Evolutionary conservation across 352 stramenopile species (phyloP).

Genomic region (Blastocystis sp.): DNA sequence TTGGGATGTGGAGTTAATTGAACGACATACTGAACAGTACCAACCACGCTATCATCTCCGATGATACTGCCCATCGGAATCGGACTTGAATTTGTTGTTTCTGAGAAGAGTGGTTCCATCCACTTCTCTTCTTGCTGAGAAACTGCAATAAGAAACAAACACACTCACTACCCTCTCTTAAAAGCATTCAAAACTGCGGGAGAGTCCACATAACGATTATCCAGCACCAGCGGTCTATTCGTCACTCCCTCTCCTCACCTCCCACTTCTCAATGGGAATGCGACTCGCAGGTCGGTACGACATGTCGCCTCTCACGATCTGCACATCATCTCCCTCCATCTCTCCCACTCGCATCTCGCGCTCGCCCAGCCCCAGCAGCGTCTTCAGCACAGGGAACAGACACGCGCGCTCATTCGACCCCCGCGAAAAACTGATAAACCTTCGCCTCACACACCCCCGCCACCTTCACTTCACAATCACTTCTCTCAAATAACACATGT

Average conservation of each 20-base stretch:
- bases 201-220: neutral
- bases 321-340: neutral
- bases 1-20: neutral
- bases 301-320: conserved; percentile 55
- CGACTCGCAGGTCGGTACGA: conserved; percentile 24
- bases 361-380: conserved; percentile 13
- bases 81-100: neutral
- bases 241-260: no score
- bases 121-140: neutral
- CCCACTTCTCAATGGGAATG: conserved; percentile 31
- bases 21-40: conserved; percentile 23
- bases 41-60: conserved; percentile 44
- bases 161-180: neutral
- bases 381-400: conserved; percentile 55
- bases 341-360: conserved; percentile 30
- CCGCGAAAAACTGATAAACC: conserved; percentile 60
- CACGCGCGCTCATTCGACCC: conserved; percentile 28
- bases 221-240: conserved; percentile 14
- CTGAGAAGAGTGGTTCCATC: neutral
- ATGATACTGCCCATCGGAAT: conserved; percentile 7
- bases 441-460: neutral
- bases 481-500: conserved; percentile 42
- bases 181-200: neutral
- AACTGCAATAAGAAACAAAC: neutral
- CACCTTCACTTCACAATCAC: conserved; percentile 28